Evolutionary conservation across 2,329 filamentous ascomycete genomes (phyloP), one percentile per base, ranked within the genome.

Genomic region (Colletotrichum lindemuthianum): DNA sequence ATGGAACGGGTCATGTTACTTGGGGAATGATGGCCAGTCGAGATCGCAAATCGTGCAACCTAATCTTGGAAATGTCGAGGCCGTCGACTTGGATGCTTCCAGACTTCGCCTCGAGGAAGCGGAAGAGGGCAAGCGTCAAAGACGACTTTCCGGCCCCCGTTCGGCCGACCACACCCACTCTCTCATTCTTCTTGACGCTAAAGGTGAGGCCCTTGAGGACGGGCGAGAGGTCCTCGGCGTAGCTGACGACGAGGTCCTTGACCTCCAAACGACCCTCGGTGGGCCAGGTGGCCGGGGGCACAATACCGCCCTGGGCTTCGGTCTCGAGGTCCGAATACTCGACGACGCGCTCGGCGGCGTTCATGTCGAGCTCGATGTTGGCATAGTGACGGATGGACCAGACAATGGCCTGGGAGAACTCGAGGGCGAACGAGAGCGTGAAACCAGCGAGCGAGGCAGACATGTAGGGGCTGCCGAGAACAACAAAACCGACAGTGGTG

Each of bases 61-160:
- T 86, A 70, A 94, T 86, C 70, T 86, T 90, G 24, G 90, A 89
- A 55, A 93, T 91, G 71, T 94, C 90, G 11, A 92, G 69, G 0
- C 90, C 91, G 70, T 94, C 92, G 66, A 95, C 90, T 63, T 81
- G 74, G 66, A 94, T 88, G 12, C 77, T 85, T 8, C 91, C 91
- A 11, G 87, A 84, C 6, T 83, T 78, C 0, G 89, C 86, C 73
- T 93, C 90, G 11, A 94, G 78, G 79, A 94, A 93, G 16, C 91
- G 88, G 83, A 94, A 93, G 1, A 94, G 79, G 0, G 91, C 90
- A 1, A 93, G 80, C 0, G 91, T 92, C 24, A 94, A 77, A 0
- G 89, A 91, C 0, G 90, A 92, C 76, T 94, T 94, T 60, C 91
- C 91, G 0, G 91, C 91, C 4, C 91, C 91, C 0, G 92, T 94